Base-by-base conservation (phyloP, 192 early-diverging fungal genomes). In the Gonapodya prolifera region DNA sequence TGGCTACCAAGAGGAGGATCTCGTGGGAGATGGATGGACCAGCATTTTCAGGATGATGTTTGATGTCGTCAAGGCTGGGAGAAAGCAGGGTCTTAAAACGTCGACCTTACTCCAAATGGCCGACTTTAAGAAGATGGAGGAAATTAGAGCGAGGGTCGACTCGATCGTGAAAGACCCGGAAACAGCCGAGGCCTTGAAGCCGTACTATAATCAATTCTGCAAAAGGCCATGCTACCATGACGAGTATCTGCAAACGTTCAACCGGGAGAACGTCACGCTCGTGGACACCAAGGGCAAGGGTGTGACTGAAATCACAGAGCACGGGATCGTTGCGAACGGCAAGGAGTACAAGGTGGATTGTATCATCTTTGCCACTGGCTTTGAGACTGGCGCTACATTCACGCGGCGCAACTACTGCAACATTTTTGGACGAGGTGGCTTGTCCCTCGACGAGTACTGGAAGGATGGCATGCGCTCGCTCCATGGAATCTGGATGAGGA, bases 71-170 rank as follows among this genome's bases (percentile, higher is more conserved):
- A 73, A 16, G 18, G 29, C 2, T 8, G 18, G 32, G 8, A 32
- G 28, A 8, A 8, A 32, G 28, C 2, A 32, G 28, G 71, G 71
- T 13, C 2, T 73, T 8, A 73, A 73, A 32, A 73, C 18, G 2
- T 18, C 28, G 8, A 32, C 18, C 71, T 32, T 73, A 32, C 71
- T 73, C 8, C 71, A 73, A 29, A 18, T 73, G 32, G 71, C 71
- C 28, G 71, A 73, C 29, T 73, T 73, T 29, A 18, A 73, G 71
- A 73, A 73, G 71, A 73, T 73, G 71, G 71, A 73, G 71, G 28
- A 73, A 29, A 73, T 73, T 32, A 18, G 71, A 32, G 71, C 28
- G 28, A 2, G 71, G 71, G 71, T 73, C 8, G 71, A 73, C 71
- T 18, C 18, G 71, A 73, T 73, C 71, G 71, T 73, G 8, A 73